Evolutionary conservation across 768 basidiomycete species (phyloP), one percentile per base, ranked within the genome.

Genomic region (Boletus rubropictus): DNA sequence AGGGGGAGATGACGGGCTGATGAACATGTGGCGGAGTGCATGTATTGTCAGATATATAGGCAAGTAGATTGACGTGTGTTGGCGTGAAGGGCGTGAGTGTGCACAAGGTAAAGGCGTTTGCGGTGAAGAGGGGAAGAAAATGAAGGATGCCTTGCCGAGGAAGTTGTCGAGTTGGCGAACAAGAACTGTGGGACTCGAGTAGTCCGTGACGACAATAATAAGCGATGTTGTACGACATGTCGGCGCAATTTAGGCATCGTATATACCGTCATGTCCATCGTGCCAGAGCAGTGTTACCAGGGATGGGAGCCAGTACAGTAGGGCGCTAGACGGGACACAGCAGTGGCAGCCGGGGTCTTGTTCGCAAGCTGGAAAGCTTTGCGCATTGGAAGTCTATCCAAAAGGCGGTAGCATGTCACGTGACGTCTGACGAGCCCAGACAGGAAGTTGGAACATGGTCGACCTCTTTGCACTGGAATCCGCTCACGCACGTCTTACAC

Each of bases 1-100:
- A 46, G 52, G 9, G 39, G 42, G 38, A 48, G 52, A 54, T 51
- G 62, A 50, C 38, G 55, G 40, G 35, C 29, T 41, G 53, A 57
- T 52, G 62, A 48, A 55, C 62, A 64, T 62, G 62, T 50, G 62
- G 62, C 49, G 21, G 45, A 17, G 41, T 57, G 62, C 59, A 64
- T 64, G 62, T 61, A 53, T n/a, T 42, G 29, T 42, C 20, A 48
- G 48, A 48, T 53, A 47, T 59, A 52, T 48, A 52, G 44, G 45
- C 43, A 49, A 48, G 50, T 44, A 27, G 49, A 39, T 32, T 36
- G 40, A 49, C 48, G 48, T 36, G 53, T 22, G 48, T 50, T 43
- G 51, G 48, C 51, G 61, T 62, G 54, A 63, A 54, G 43, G 51
- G 42, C 54, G 61, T 61, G 49, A 53, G 46, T 41, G 59, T 51